These are phyloP conservation scores for Myxozyma nipponensis DNA, from an alignment of 805 yeast species.

Conservation along the genomic window DNA sequence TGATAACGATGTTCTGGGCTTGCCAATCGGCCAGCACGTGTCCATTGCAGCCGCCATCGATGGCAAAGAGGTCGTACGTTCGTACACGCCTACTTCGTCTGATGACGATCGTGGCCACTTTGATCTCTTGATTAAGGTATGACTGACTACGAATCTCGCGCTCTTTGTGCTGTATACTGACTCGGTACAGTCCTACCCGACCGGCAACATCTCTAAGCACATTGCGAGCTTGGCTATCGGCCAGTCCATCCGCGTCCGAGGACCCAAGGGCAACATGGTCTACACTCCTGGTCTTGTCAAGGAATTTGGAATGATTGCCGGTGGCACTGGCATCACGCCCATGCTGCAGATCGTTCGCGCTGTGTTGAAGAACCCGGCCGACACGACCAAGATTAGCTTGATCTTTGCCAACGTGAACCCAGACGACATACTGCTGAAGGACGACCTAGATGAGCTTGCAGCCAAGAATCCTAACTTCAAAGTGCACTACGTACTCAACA, in stretches of 20 bases:
- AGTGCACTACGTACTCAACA: conserved; percentile 71
- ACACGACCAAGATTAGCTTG: conserved; percentile 68
- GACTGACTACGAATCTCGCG: neutral
- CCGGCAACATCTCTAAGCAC: conserved; percentile 76
- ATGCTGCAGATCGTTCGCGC: conserved; percentile 82
- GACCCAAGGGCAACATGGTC: conserved; percentile 86
- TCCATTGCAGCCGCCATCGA: conserved; percentile 69
- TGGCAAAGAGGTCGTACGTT: conserved; percentile 31
- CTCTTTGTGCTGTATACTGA: too few species aligned
- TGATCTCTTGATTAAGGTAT: conserved; percentile 1
- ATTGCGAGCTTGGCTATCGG: conserved; percentile 73
- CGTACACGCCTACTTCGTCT: conserved; percentile 87
- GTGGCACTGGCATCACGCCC: conserved; percentile 95
- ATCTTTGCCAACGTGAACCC: conserved; percentile 78
- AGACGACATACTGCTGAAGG: conserved; percentile 73
- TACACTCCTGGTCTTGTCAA: conserved; percentile 75
- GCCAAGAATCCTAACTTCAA: conserved; percentile 45
- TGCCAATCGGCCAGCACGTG: conserved; percentile 93
- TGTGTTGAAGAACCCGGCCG: conserved; percentile 69
- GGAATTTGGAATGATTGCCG: conserved; percentile 84
- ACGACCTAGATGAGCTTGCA: conserved; percentile 69
- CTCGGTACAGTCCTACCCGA: conserved; percentile 66
- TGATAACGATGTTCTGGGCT: conserved; percentile 68
- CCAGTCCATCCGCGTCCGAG: conserved; percentile 62
- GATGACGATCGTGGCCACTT: conserved; percentile 71